These are phyloP conservation scores for Blastocystis sp. DNA, from an alignment of 352 stramenopile species.

Conservation along the genomic window DNA sequence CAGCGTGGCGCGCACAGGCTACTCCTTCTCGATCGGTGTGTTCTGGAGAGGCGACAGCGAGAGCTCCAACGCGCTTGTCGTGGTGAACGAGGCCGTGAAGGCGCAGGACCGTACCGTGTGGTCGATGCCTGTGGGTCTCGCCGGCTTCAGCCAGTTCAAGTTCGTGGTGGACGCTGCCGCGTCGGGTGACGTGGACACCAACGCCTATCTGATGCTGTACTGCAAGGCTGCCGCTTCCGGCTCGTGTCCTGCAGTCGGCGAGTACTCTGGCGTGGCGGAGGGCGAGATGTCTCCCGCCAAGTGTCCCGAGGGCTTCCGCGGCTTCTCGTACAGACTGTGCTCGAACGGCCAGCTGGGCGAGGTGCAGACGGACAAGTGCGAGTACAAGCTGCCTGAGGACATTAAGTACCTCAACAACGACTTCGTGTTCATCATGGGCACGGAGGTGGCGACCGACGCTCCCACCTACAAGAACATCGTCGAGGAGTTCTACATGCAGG, in stretches of 20 bases:
- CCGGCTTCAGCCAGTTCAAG: neutral
- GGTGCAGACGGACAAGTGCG: slow-evolving; percentile 22
- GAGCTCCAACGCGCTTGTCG: neutral
- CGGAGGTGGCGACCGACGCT: neutral
- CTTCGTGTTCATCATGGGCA: neutral
- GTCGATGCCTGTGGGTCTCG: slow-evolving; percentile 24
- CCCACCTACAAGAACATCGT: slow-evolving; percentile 40
- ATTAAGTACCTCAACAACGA: neutral
- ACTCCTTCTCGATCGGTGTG: neutral
- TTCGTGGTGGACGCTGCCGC: neutral
- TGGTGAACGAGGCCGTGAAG: no score
- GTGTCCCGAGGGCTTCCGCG: slow-evolving; percentile 30
- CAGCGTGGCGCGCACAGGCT: slow-evolving; percentile 11
- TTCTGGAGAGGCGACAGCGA: neutral
- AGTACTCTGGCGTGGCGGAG: slow-evolving; percentile 31
- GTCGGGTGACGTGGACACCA: neutral
- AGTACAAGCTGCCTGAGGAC: neutral
- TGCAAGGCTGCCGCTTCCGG: slow-evolving; percentile 13
- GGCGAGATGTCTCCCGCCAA: slow-evolving; percentile 16
- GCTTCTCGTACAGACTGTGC: slow-evolving; percentile 33
- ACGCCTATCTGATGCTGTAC: neutral
- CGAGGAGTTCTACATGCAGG: neutral
- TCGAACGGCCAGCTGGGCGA: slow-evolving; percentile 35
- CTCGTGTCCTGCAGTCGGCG: slow-evolving; percentile 24
- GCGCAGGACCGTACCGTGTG: no score